Evolutionary conservation across 345 rosid species (phyloP).

Genomic region (Lepidium aucheri): DNA sequence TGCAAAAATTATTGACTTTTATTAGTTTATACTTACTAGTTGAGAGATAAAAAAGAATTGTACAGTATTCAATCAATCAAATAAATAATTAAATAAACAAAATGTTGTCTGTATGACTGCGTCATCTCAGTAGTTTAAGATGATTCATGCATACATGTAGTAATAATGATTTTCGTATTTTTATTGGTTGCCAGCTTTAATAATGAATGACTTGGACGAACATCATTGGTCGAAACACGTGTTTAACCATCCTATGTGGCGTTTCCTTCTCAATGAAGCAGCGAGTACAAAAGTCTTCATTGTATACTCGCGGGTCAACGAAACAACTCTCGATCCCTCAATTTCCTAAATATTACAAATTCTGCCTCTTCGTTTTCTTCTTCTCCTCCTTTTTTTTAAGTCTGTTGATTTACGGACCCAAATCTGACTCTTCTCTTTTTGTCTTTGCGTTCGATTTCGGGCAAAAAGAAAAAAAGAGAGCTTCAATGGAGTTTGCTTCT

Average conservation of each 20-base stretch:
- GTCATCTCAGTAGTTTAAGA: too few species aligned
- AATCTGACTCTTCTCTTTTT: neutral
- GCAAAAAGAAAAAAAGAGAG: neutral
- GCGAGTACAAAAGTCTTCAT: neutral
- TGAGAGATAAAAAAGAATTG: too few species aligned
- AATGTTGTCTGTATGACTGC: too few species aligned
- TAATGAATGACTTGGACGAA: neutral
- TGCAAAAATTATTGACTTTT: too few species aligned
- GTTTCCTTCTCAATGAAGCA: neutral
- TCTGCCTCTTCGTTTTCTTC: neutral
- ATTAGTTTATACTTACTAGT: too few species aligned
- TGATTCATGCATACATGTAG: too few species aligned
- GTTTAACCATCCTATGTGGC: neutral
- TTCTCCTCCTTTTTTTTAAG: neutral
- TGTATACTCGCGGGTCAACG: neutral
- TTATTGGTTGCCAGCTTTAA: neutral
- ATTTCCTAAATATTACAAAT: slow-evolving; percentile 1
- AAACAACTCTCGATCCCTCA: neutral
- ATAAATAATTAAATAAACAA: too few species aligned
- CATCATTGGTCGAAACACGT: slow-evolving; percentile 32
- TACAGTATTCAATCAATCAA: too few species aligned
- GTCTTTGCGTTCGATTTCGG: neutral
- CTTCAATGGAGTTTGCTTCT: slow-evolving; percentile 33
- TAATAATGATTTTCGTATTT: neutral
- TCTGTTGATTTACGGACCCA: slow-evolving; percentile 9